phyloP scores from a whole-genome alignment of 179 eudicot species.

The Amaranthus tricolor region DNA sequence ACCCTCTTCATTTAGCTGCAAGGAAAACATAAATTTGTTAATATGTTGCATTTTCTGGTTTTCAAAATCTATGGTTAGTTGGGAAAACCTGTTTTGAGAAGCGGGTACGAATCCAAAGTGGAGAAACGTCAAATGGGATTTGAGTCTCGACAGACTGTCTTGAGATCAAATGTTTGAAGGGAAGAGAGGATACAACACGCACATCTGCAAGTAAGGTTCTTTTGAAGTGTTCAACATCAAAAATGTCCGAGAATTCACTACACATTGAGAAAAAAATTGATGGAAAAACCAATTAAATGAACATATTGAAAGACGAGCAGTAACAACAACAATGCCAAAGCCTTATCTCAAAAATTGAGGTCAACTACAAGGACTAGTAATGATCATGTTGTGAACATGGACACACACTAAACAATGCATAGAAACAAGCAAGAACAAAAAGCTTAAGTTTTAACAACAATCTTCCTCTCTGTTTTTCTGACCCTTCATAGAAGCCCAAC shows the following conservation, averaged over 20 bases:
- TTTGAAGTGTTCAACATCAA: constrained; percentile 81
- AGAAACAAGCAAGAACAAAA: too few relatives aligned
- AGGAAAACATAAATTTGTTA: constrained; percentile 5
- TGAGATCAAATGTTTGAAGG: constrained; percentile 65
- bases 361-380: too few relatives aligned
- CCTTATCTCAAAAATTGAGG: too few relatives aligned
- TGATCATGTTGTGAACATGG: too few relatives aligned
- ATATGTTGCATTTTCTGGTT: not conserved
- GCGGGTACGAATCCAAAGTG: constrained; percentile 69
- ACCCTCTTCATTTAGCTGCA: constrained; percentile 69
- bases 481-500: too few relatives aligned
- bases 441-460: too few relatives aligned
- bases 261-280: not conserved
- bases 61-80: not conserved
- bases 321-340: too few relatives aligned
- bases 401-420: too few relatives aligned
- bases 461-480: too few relatives aligned
- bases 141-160: constrained; percentile 58
- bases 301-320: too few relatives aligned
- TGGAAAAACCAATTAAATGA: not conserved
- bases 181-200: constrained; percentile 64
- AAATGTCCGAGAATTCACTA: constrained; percentile 78
- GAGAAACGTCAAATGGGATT: constrained; percentile 62
- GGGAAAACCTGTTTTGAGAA: constrained; percentile 58
- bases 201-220: constrained; percentile 73